Conservation (phyloP, 2,329 filamentous ascomycete species). For the Penicillium sp. region DNA sequence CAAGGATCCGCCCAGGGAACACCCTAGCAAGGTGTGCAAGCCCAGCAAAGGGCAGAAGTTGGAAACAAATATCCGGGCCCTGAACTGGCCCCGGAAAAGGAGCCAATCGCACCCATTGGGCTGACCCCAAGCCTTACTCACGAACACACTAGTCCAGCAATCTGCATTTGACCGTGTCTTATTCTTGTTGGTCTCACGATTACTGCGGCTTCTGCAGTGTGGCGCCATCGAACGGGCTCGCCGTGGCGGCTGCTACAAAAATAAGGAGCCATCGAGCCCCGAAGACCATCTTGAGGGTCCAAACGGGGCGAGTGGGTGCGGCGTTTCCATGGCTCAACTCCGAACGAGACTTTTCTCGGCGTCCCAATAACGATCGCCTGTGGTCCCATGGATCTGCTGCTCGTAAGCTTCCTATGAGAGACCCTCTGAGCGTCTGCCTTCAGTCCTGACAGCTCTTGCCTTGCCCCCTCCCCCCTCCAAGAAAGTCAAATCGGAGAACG, state of each 20-base stretch:
- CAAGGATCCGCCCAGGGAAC: conserved; percentile 1
- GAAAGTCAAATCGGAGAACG: conserved; percentile 10
- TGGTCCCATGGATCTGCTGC: conserved; percentile 25
- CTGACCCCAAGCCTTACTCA: no score
- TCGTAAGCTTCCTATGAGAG: conserved; percentile 13
- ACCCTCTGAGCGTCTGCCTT: neutral
- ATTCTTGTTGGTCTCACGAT: no score
- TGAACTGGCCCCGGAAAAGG: neutral
- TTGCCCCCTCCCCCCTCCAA: conserved; percentile 9
- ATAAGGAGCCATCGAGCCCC: neutral
- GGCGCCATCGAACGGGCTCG: conserved; percentile 25
- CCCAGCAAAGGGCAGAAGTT: neutral
- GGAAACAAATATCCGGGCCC: conserved; percentile 1
- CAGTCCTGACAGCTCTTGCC: conserved; percentile 25
- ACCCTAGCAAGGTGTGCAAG: neutral
- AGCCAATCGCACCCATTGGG: neutral
- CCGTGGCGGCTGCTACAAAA: conserved; percentile 8
- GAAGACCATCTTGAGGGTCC: conserved; percentile 8
- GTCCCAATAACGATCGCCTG: conserved; percentile 28
- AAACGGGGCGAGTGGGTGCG: neutral
- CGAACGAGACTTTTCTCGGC: conserved; percentile 24
- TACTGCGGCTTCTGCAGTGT: neutral
- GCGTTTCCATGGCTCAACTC: conserved; percentile 20
- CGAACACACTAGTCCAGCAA: neutral
- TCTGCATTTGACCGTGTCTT: neutral